Base-by-base conservation (phyloP, 768 basidiomycete species). In the Pulveroboletus sp. region DNA sequence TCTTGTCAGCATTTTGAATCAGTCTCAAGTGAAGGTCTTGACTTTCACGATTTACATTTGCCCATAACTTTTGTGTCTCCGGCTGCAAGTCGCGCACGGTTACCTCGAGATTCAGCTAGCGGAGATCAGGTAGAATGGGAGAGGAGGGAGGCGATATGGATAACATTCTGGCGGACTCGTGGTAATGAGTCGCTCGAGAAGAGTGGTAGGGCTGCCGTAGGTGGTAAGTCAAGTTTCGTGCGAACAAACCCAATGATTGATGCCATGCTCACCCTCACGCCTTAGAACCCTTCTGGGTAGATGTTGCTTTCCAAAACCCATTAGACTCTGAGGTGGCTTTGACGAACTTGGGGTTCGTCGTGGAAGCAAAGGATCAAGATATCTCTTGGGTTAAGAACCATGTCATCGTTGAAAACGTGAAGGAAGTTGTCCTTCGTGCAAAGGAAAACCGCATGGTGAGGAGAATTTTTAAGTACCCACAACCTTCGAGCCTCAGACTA, bases 281-380 rank as follows among this genome's bases (percentile, higher is more conserved):
- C 16, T 39, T 40, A 92, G 90, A 92, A 65, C 66, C 70, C 2
- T 90, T 92, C 57, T 90, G 84, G 83, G 71, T 91, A 33, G 88
- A 92, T 55, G 56, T 93, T 21, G 73, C 73, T 6, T 41, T 93
- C 50, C 73, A 69, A 40, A 93, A 93, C 61, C 88, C 89, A 16
- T 66, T 93, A 35, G 78, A 87, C 51, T 74, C 85, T 6, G 88
- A 89, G 43, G 74, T 93, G n/a, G 81, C 75, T 43, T 61, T 93
- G 20, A 74, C 80, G 0, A 75, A 84, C 49, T 52, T 91, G 45
- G 81, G 84, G 0, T 64, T 89, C 9, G 49, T 72, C 5, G 73
- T 87, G 6, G 79, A 79, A 47, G 63, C 68, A 2, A 62, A 55
- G 29, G 51, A 56, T 1, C 48, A 60, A 29, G 67, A 72, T 43